Conservation (phyloP, 75 land plant species). For the Pinus albicaulis region DNA sequence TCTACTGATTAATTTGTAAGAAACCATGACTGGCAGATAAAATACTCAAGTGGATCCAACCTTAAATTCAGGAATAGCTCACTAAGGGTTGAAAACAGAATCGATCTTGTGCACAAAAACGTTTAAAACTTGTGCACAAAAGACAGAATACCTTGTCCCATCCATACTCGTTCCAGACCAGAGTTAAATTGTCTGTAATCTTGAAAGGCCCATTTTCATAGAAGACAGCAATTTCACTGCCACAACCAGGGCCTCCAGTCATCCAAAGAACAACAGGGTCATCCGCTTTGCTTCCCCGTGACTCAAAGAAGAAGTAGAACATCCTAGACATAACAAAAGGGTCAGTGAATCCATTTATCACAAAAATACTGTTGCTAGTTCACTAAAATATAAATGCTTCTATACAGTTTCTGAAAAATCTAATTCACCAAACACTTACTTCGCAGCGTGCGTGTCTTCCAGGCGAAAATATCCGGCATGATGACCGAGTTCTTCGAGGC, state of each 20-base stretch:
- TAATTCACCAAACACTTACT: slow-evolving; percentile 17
- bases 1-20: too few relatives aligned
- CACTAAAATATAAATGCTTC: too few relatives aligned
- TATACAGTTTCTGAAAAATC: too few relatives aligned
- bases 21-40: too few relatives aligned
- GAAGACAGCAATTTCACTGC: slow-evolving; percentile 93
- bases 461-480: slow-evolving; percentile 91
- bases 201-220: slow-evolving; percentile 98
- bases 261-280: slow-evolving; percentile 95
- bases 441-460: slow-evolving; percentile 66
- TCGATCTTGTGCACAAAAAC: too few relatives aligned
- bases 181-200: slow-evolving; percentile 76
- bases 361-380: too few relatives aligned
- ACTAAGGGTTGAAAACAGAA: neutral
- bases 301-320: slow-evolving; percentile 95
- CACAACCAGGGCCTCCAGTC: slow-evolving; percentile 97
- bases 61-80: neutral
- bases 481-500: slow-evolving; percentile 78
- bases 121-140: too few relatives aligned
- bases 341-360: too few relatives aligned
- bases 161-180: slow-evolving; percentile 90
- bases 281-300: slow-evolving; percentile 60
- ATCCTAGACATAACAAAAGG: slow-evolving; percentile 6
- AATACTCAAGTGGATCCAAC: neutral
- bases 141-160: slow-evolving; percentile 85